Evolutionary conservation across 805 yeast genomes (phyloP), one percentile per base, ranked within the genome.

Genomic region (Priceomyces castillae): DNA sequence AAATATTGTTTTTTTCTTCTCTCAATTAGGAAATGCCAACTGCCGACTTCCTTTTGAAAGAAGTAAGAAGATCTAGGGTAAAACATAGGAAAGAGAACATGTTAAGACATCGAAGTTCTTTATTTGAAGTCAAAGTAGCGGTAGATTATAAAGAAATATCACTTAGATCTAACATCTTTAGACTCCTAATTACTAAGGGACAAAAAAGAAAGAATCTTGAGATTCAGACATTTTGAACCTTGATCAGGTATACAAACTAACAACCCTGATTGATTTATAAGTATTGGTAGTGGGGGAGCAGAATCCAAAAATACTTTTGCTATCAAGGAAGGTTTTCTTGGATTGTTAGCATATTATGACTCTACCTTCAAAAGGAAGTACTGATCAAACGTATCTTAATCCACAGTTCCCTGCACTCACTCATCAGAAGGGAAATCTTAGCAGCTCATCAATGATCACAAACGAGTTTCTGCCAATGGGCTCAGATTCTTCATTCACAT

Each of bases 401-500:
- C 31, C 31, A 11, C 31, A 12, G 15, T 11, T 12, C 10, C 31
- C 31, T 28, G 31, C 9, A 23, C 6, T 10, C 6, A 23, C 15
- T 28, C 31, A 28, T 28, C 15, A 28, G n/a, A 28, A n/a, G 14
- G 37, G 25, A 6, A 16, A 34, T 7, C 18, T 19, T 14, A 34
- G 25, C 9, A 12, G 31, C 2, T 38, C 31, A 30, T 60, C 64
- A 11, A 46, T 51, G 34, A 51, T 52, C 19, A 61, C 64, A 28
- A 63, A 69, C 48, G 73, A 67, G 22, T 61, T 67, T 35, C 68
- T 57, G 65, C 44, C 60, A 46, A 57, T 59, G 14, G 54, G 54
- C 12, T 63, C 69, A 16, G 59, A 57, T 33, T 58, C 64, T 31
- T 64, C 68, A 15, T 53, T 54, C 39, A 59, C 69, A 3, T 62